phyloP scores from a whole-genome alignment of 441 rosid species.

The Syzygium syzygioides region DNA sequence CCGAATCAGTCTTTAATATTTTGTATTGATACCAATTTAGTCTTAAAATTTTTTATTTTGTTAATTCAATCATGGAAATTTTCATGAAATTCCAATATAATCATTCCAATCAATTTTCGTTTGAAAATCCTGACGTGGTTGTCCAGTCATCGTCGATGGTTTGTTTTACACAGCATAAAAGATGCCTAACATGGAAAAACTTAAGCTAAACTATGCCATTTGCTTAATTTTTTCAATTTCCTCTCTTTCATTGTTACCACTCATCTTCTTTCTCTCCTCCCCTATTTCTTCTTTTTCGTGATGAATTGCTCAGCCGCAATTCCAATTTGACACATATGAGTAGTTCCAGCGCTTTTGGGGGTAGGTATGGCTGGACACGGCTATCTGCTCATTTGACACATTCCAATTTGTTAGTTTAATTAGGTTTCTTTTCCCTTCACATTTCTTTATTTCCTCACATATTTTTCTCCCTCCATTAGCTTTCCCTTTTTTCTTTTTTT shows the following conservation, averaged over 20 bases:
- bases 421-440: not conserved
- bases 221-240: not conserved
- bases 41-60: not conserved
- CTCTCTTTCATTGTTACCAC: not conserved
- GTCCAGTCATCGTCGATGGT: rapidly evolving
- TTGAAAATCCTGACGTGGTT: rapidly evolving
- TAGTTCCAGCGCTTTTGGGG: not conserved
- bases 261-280: not conserved
- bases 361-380: not conserved
- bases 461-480: not conserved
- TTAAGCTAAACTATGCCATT: not conserved
- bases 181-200: not conserved
- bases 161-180: not conserved
- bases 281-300: not conserved
- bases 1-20: not conserved
- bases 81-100: not conserved
- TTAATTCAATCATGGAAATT: not conserved
- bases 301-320: not conserved
- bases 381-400: not conserved
- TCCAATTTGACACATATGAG: not conserved
- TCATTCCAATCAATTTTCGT: not conserved
- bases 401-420: not conserved
- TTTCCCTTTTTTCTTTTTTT: not conserved
- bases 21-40: not conserved
- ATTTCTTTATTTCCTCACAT: not conserved